These are phyloP conservation scores for Aspergillus campestris DNA, from an alignment of 495 filamentous ascomycete genomes.

Conservation along the genomic window DNA sequence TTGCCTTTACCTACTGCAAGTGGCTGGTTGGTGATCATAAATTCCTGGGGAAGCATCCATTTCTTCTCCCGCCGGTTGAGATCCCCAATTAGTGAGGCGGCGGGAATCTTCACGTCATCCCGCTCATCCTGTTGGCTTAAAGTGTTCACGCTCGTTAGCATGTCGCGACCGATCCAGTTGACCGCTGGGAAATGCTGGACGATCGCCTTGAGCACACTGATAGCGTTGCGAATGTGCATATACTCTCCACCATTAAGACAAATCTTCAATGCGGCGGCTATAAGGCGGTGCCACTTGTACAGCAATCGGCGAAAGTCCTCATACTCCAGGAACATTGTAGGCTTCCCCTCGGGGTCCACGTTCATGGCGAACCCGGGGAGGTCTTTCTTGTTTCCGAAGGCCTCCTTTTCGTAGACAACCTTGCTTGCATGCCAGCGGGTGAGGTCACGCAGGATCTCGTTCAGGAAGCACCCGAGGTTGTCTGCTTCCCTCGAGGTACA, in stretches of 20 bases:
- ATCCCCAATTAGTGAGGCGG: slow-evolving; percentile 74
- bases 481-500: slow-evolving; percentile 87
- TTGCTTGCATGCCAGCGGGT: slow-evolving; percentile 76
- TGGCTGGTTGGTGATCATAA: slow-evolving; percentile 32
- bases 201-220: slow-evolving; percentile 77
- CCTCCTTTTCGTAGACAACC: slow-evolving; percentile 68
- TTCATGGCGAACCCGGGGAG: slow-evolving; percentile 62
- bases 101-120: slow-evolving; percentile 84
- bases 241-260: slow-evolving; percentile 80
- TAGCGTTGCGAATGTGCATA: slow-evolving; percentile 96
- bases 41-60: slow-evolving; percentile 83
- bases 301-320: slow-evolving; percentile 79
- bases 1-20: slow-evolving; percentile 6
- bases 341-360: slow-evolving; percentile 53
- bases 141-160: slow-evolving; percentile 57
- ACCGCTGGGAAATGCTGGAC: slow-evolving; percentile 76
- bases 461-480: slow-evolving; percentile 81
- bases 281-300: slow-evolving; percentile 79
- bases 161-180: slow-evolving; percentile 73
- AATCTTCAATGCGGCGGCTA: slow-evolving; percentile 64
- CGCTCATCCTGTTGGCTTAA: slow-evolving; percentile 61
- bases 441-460: slow-evolving; percentile 69
- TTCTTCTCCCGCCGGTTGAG: slow-evolving; percentile 67
- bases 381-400: slow-evolving; percentile 52
- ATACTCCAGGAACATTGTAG: slow-evolving; percentile 61